Evolutionary conservation across 2,329 filamentous ascomycete genomes (phyloP), one percentile per base, ranked within the genome.

Genomic region (Colletotrichum lini): DNA sequence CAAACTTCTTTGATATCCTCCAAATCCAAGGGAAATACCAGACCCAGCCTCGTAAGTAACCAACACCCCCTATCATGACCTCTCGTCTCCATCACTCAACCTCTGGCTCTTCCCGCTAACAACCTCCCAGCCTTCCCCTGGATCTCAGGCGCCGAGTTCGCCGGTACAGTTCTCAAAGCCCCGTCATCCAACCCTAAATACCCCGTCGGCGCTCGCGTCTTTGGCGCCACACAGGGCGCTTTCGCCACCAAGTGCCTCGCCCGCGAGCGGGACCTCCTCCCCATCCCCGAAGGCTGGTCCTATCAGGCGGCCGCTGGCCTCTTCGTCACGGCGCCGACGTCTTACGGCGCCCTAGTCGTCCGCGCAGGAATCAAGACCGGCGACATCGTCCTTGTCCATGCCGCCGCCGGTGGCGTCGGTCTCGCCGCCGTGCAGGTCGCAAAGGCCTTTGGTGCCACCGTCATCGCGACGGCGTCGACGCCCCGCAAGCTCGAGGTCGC

Each of bases 11-110:
- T 85, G 96, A 98, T 81, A 93, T 98, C 69, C 90, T 98, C 65
- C 96, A 98, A 80, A 94, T 98, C 78, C 92, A 94, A 78, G 96
- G 96, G 67, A 97, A 97, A 89, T 98, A 98, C 83, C 96, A 98
- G 80, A 89, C 94, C 79, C 95, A 98, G 77, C 95, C 95, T 0
- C 90, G 87, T 89, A 81, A 40, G 84, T 73, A 38, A 38, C 35
- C 35, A 10, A 10, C 35, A 8, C 35, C 3, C 18, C 30, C 40
- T 10, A 5, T 9, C 35, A 38, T 38, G 35, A 45, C 60, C 40
- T 30, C 23, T 26, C 7, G 21, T 52, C 59, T 5, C 10, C 10
- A 13, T 15, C 35, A 21, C 30, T 6, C 23, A 56, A 42, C 30
- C 63, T 56, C 54, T 13, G 3, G 3, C 18, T 63, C 4, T 38